These are phyloP conservation scores for Drechslera avenae DNA, from an alignment of 2,329 filamentous ascomycete genomes.

Conservation along the genomic window DNA sequence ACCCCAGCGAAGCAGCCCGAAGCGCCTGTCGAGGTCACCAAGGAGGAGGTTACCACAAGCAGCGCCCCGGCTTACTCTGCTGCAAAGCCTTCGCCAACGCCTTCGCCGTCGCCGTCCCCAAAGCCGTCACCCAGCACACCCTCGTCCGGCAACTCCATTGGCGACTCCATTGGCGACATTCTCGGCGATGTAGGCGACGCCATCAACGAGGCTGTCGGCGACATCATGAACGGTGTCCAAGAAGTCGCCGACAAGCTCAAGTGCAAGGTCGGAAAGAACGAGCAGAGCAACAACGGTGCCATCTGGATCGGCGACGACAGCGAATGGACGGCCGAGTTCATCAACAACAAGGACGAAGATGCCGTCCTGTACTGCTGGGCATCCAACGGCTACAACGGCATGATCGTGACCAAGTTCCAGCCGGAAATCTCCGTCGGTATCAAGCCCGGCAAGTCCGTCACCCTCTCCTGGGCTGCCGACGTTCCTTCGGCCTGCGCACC, in stretches of 20 bases:
- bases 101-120: neutral
- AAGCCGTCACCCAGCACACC: neutral
- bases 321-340: slow-evolving; percentile 44
- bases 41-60: slow-evolving; percentile 4
- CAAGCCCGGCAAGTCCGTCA: slow-evolving; percentile 42
- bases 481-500: slow-evolving; percentile 51
- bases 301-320: slow-evolving; percentile 47
- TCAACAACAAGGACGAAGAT: slow-evolving; percentile 41
- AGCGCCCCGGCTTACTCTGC: slow-evolving; percentile 9
- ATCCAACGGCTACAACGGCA: slow-evolving; percentile 39
- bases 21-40: slow-evolving; percentile 11
- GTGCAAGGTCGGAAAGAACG: slow-evolving; percentile 35
- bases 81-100: no score
- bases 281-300: slow-evolving; percentile 33
- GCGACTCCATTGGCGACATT: slow-evolving; percentile 1
- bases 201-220: slow-evolving; percentile 6
- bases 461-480: slow-evolving; percentile 47
- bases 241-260: slow-evolving; percentile 27
- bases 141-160: slow-evolving; percentile 3
- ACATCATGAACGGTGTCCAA: slow-evolving; percentile 27
- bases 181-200: slow-evolving; percentile 15
- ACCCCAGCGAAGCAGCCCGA: slow-evolving; percentile 4
- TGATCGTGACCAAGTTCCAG: slow-evolving; percentile 44
- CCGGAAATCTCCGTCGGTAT: slow-evolving; percentile 50
- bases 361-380: slow-evolving; percentile 48